Percentiles rank a stretch among this genome's conserved stretches.
Conservation (phyloP, 306 rosid species). For the Inga oerstediana region DNA sequence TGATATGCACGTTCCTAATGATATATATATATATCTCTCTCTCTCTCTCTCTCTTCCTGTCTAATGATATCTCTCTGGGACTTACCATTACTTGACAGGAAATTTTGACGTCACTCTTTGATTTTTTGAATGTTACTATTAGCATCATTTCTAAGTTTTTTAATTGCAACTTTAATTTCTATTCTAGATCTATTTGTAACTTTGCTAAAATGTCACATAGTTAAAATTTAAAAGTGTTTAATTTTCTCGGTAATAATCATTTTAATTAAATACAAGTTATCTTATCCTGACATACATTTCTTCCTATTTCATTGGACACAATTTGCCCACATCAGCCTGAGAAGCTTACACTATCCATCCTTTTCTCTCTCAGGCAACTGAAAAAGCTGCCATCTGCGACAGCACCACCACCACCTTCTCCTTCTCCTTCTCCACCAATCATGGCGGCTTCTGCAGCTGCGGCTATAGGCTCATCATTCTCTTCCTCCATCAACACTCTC, state of each 20-base stretch:
- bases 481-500: constrained; percentile 57
- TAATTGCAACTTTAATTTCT: too few species aligned
- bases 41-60: too few species aligned
- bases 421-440: constrained; percentile 29
- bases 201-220: background rate
- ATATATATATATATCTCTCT: too few species aligned
- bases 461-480: constrained; percentile 61
- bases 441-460: constrained; percentile 78
- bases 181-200: too few species aligned
- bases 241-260: background rate
- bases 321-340: constrained; percentile 62
- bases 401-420: background rate
- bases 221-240: background rate
- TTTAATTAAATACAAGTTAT: background rate
- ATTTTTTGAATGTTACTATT: too few species aligned
- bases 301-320: constrained; percentile 47
- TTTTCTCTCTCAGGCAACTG: constrained; percentile 1
- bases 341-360: constrained; percentile 6
- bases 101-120: too few species aligned
- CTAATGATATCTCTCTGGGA: too few species aligned
- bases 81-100: too few species aligned
- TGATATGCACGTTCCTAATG: too few species aligned
- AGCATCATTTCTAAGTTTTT: too few species aligned
- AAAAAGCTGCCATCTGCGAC: constrained; percentile 14
- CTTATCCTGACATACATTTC: constrained; percentile 55